phyloP scores from a whole-genome alignment of 1,284 basidiomycete genomes.

The Phellinidium pouzarii region DNA sequence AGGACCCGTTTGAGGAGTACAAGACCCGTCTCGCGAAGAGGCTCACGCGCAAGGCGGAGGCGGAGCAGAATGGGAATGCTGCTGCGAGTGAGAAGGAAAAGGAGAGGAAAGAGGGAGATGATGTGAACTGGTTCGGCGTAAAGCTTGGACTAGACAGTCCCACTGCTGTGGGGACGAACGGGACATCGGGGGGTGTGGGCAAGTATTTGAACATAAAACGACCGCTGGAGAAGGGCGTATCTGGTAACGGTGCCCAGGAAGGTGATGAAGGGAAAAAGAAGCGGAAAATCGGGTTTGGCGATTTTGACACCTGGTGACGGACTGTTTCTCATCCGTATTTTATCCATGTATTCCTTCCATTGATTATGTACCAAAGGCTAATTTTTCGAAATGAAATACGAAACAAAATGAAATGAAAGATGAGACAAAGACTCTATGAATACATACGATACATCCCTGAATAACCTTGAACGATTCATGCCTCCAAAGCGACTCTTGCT shows the following conservation, averaged over 20 bases:
- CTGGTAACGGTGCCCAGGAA: slow-evolving; percentile 13
- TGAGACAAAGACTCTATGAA: not conserved
- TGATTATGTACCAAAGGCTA: not conserved
- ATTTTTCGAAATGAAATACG: not conserved
- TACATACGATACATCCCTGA: slow-evolving; percentile 1
- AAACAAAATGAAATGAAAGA: not conserved
- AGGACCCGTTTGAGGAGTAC: slow-evolving; percentile 84
- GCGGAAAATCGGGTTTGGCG: slow-evolving; percentile 70
- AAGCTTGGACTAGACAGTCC: slow-evolving; percentile 50
- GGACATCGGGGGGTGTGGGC: slow-evolving; percentile 38
- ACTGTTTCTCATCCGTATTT: not conserved
- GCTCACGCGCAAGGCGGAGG: slow-evolving; percentile 59
- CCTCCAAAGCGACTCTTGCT: slow-evolving; percentile 39
- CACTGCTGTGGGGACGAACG: slow-evolving; percentile 24
- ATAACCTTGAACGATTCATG: slow-evolving; percentile 25
- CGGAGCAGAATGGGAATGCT: slow-evolving; percentile 33
- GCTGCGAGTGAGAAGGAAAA: slow-evolving; percentile 23
- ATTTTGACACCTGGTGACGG: slow-evolving; percentile 68
- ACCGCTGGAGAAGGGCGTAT: slow-evolving; percentile 28
- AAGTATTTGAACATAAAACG: slow-evolving; percentile 64
- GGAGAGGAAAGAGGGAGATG: slow-evolving; percentile 49
- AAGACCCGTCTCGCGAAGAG: slow-evolving; percentile 71
- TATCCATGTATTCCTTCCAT: not conserved
- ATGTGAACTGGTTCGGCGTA: slow-evolving; percentile 80
- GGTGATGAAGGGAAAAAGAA: slow-evolving; percentile 59